Evolutionary conservation across 2,329 filamentous ascomycete species (phyloP).

Genomic region (Rugonectria rugulosa): DNA sequence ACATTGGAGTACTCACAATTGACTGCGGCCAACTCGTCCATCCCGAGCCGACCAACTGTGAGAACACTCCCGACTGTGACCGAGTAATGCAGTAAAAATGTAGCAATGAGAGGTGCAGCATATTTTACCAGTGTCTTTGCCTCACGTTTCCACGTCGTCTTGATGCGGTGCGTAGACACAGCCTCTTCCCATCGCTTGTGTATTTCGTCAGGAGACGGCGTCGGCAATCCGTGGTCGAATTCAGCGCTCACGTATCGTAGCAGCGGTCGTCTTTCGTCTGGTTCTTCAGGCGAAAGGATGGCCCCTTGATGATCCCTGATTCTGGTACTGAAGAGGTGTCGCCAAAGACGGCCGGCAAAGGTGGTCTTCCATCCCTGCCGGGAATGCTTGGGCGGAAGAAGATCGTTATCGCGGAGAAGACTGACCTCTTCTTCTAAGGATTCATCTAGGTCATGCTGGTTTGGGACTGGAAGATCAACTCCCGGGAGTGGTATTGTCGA

Average conservation of each 20-base stretch:
- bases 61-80: slow-evolving; percentile 79
- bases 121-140: slow-evolving; percentile 77
- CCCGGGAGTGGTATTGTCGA: slow-evolving; percentile 28
- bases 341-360: slow-evolving; percentile 15
- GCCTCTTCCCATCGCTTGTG: slow-evolving; percentile 74
- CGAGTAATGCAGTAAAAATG: slow-evolving; percentile 80
- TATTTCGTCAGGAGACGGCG: slow-evolving; percentile 24
- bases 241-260: background rate
- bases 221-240: slow-evolving; percentile 20
- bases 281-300: background rate
- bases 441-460: slow-evolving; percentile 32
- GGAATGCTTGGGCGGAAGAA: slow-evolving; percentile 19
- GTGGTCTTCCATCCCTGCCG: slow-evolving; percentile 12
- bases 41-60: slow-evolving; percentile 76
- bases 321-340: slow-evolving; percentile 22
- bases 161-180: slow-evolving; percentile 77
- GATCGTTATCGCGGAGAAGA: slow-evolving; percentile 31
- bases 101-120: slow-evolving; percentile 69
- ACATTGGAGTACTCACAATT: slow-evolving; percentile 35
- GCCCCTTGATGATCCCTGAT: slow-evolving; percentile 26
- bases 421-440: slow-evolving; percentile 26
- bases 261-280: slow-evolving; percentile 20
- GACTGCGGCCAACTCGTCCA: slow-evolving; percentile 55
- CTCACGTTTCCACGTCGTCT: slow-evolving; percentile 89
- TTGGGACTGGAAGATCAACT: slow-evolving; percentile 27